phyloP scores from a whole-genome alignment of 345 rosid genomes.

The Acer saccharum region DNA sequence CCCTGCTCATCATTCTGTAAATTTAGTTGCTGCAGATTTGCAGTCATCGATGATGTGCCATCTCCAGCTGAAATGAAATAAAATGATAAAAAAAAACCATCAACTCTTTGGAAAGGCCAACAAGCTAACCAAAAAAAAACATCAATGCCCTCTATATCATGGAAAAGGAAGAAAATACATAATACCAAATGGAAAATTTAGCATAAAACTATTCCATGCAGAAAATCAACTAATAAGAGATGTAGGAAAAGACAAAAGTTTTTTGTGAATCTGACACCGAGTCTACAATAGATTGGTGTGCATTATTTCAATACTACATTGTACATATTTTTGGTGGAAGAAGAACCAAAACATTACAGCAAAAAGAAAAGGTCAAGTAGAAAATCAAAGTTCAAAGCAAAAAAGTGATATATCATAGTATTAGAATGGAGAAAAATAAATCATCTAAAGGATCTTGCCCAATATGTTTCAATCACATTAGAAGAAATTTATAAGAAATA shows the following conservation, averaged over 20 bases:
- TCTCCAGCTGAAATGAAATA: slow-evolving; percentile 60
- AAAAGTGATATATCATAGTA: neutral
- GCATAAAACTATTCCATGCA: neutral
- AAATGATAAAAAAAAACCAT: neutral
- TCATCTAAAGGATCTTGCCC: neutral
- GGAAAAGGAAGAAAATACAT: no score
- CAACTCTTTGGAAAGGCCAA: slow-evolving; percentile 7
- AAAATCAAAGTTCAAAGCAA: neutral
- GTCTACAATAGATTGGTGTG: neutral
- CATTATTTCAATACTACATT: neutral
- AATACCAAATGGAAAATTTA: neutral
- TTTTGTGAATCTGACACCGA: neutral
- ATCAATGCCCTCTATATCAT: neutral
- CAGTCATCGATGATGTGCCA: slow-evolving; percentile 49
- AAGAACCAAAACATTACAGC: neutral
- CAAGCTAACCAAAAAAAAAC: neutral
- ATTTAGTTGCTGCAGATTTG: slow-evolving; percentile 57
- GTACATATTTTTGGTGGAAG: no score
- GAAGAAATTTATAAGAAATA: neutral
- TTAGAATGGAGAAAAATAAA: neutral
- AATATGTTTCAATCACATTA: neutral
- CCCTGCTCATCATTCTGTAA: slow-evolving; percentile 59
- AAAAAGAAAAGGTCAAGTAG: neutral
- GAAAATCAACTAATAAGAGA: neutral
- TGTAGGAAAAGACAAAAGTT: no score